These are phyloP conservation scores for Mesotaenium endlicherianum DNA, from an alignment of 139 green algal species.

Conservation along the genomic window DNA sequence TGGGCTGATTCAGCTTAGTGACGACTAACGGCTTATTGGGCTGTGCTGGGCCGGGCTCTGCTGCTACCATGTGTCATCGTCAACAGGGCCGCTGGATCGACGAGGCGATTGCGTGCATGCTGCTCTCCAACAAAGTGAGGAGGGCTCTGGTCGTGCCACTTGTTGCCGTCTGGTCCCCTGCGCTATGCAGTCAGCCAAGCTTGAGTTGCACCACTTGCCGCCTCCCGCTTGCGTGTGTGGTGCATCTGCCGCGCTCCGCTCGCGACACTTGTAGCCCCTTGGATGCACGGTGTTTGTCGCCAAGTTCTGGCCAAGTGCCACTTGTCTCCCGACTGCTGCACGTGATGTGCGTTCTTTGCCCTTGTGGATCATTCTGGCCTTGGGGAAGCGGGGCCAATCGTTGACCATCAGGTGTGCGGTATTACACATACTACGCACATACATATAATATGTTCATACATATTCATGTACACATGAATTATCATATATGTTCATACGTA, in stretches of 20 bases:
- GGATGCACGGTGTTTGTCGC: too few relatives aligned
- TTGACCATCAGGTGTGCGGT: too few relatives aligned
- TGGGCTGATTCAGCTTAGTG: neutral
- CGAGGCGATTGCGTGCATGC: slow-evolving; percentile 63
- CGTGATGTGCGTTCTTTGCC: too few relatives aligned
- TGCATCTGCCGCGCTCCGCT: too few relatives aligned
- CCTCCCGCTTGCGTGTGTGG: too few relatives aligned
- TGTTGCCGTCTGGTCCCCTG: slow-evolving; percentile 1
- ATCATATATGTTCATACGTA: too few relatives aligned
- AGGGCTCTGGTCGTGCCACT: neutral
- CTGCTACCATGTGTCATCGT: neutral
- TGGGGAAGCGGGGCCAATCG: too few relatives aligned
- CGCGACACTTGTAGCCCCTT: too few relatives aligned
- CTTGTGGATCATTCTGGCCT: too few relatives aligned
- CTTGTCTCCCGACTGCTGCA: too few relatives aligned
- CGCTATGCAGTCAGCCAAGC: too few relatives aligned
- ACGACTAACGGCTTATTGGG: neutral
- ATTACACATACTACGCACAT: neutral
- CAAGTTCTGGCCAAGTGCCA: neutral
- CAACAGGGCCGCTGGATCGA: slow-evolving; percentile 46
- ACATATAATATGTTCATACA: neutral
- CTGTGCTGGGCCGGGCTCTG: neutral
- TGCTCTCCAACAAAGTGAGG: slow-evolving; percentile 57
- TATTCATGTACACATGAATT: neutral
- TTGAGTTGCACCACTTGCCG: too few relatives aligned